A percentile compares a stretch with the other conserved stretches of the same genome.
Evolutionary conservation across 345 rosid genomes (phyloP).

Genomic region (Limnanthes douglasii): DNA sequence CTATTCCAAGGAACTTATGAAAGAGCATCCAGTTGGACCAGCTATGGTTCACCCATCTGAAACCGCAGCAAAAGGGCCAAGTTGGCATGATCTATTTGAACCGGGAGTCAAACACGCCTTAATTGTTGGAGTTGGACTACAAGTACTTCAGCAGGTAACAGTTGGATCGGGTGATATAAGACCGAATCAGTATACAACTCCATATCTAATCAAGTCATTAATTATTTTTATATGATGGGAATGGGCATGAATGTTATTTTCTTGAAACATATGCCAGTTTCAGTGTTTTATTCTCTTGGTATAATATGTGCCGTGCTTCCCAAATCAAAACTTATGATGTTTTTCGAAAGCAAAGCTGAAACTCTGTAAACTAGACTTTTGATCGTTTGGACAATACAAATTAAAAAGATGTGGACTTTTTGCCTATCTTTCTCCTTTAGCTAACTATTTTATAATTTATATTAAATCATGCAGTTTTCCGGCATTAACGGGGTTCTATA

Average conservation of each 20-base stretch:
- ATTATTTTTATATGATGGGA: background rate
- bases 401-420: conserved; percentile 3
- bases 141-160: conserved; percentile 95
- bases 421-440: conserved; percentile 2
- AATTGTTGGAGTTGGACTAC: conserved; percentile 80
- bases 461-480: conserved; percentile 45
- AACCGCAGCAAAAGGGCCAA: conserved; percentile 30
- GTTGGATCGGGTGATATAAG: background rate
- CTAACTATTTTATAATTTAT: background rate
- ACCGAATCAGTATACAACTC: too few species aligned
- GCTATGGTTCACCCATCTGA: conserved; percentile 88
- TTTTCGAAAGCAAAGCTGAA: too few species aligned
- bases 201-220: background rate
- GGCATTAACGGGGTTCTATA: conserved; percentile 96
- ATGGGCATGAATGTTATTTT: too few species aligned
- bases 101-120: conserved; percentile 95
- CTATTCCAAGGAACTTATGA: conserved; percentile 48
- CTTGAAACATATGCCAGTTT: too few species aligned
- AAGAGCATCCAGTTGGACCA: conserved; percentile 56
- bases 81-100: conserved; percentile 76
- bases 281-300: too few species aligned
- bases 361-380: too few species aligned
- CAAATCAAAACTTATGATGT: too few species aligned
- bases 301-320: too few species aligned
- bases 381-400: too few species aligned